Evolutionary conservation across 2,329 filamentous ascomycete genomes (phyloP).

Genomic region (Monilinia vaccinii-corymbosi): DNA sequence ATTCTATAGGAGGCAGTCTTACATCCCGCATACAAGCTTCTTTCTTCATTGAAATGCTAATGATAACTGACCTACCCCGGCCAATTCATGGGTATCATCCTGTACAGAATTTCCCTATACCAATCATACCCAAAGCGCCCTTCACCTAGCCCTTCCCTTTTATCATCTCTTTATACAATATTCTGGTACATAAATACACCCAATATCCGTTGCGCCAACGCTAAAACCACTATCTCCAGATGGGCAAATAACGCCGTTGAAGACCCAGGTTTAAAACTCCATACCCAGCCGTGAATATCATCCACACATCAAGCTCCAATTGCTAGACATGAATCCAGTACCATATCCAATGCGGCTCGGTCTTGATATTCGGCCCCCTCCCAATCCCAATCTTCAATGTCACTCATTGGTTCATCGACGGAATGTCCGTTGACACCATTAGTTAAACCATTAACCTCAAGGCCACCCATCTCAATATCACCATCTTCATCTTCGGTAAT

Average conservation of each 20-base stretch:
- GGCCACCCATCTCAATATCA: constrained; percentile 31
- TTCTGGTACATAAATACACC: constrained; percentile 13
- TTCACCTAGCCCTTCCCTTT: constrained; percentile 10
- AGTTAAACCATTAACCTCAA: constrained; percentile 30
- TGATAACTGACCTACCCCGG: not conserved
- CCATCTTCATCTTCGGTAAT: constrained; percentile 27
- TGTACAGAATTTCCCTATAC: constrained; percentile 14
- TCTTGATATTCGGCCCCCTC: constrained; percentile 48
- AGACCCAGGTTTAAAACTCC: constrained; percentile 13
- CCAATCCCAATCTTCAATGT: constrained; percentile 54
- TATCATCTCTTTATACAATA: constrained; percentile 18
- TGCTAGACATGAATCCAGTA: constrained; percentile 36
- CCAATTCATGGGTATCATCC: constrained; percentile 24
- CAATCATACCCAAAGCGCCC: constrained; percentile 15
- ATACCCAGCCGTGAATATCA: constrained; percentile 14
- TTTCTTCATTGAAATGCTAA: not conserved
- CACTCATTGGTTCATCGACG: constrained; percentile 41
- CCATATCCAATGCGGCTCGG: constrained; percentile 42
- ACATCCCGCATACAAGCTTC: not conserved
- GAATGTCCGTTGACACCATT: constrained; percentile 32
- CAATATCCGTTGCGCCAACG: constrained; percentile 15
- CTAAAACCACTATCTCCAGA: constrained; percentile 7
- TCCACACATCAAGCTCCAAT: constrained; percentile 19
- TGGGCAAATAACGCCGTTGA: constrained; percentile 9
- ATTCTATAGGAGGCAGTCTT: not conserved